Evolutionary conservation across 345 rosid species (phyloP).

Genomic region (Arabis alpina): DNA sequence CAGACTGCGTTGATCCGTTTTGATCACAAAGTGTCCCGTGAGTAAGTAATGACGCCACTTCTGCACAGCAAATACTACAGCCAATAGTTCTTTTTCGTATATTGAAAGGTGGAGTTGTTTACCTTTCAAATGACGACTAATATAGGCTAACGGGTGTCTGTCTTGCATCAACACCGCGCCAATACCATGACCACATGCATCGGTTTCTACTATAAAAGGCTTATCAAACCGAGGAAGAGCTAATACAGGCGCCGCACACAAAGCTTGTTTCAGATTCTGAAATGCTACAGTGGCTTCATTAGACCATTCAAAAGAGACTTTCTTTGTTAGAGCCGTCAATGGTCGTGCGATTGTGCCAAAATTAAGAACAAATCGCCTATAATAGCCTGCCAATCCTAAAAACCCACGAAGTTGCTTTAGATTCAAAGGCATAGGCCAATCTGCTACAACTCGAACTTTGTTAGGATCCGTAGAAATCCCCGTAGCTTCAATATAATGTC

Average conservation of each 20-base stretch:
- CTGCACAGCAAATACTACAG: background rate
- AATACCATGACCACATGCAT: background rate
- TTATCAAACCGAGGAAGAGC: background rate
- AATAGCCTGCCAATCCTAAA: slow-evolving; percentile 1
- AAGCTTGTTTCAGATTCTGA: background rate
- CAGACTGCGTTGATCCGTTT: background rate
- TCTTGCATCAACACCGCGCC: background rate
- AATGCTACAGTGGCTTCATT: background rate
- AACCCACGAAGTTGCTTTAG: too few relatives aligned
- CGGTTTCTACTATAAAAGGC: background rate
- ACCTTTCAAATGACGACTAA: background rate
- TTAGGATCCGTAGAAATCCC: too few relatives aligned
- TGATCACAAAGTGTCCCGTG: background rate
- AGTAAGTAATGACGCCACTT: background rate
- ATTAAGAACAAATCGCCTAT: too few relatives aligned
- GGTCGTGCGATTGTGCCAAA: too few relatives aligned
- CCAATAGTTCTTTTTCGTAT: background rate
- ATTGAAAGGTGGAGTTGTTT: background rate
- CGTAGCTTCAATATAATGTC: too few relatives aligned
- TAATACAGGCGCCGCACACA: background rate
- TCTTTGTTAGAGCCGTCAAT: too few relatives aligned
- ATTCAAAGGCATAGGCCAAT: too few relatives aligned
- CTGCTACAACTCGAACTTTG: too few relatives aligned
- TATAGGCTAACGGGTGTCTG: background rate
- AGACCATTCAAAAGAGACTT: background rate